Conservation (phyloP, 495 filamentous ascomycete species). For the Margaritispora aquatica region DNA sequence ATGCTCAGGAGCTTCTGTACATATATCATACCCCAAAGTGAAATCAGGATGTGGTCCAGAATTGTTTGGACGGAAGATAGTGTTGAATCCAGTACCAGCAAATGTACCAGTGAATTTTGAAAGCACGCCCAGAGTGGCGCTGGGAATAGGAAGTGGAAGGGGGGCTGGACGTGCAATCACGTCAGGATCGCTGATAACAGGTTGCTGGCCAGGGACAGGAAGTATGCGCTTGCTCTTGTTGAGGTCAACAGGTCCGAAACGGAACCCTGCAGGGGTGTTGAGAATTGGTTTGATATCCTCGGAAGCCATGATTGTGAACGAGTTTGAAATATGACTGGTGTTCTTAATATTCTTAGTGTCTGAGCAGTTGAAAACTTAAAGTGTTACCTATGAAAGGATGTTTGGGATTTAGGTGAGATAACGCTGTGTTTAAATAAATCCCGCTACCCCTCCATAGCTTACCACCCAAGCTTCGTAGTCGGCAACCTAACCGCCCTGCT, state of each 20-base stretch:
- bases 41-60: neutral
- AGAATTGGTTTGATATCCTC: neutral
- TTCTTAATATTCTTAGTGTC: neutral
- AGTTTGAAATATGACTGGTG: neutral
- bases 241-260: neutral
- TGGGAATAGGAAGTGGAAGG: neutral
- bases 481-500: neutral
- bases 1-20: neutral
- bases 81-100: slow-evolving; percentile 11
- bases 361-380: neutral
- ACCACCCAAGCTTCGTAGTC: neutral
- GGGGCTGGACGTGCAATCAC: neutral
- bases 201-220: neutral
- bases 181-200: neutral
- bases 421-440: no score
- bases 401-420: no score
- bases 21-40: neutral
- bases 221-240: neutral
- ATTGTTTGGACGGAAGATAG: slow-evolving; percentile 10
- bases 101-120: slow-evolving; percentile 7
- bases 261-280: neutral
- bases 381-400: neutral
- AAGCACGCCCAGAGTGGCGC: slow-evolving; percentile 4
- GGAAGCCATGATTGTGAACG: neutral
- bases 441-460: no score